Evolutionary conservation across 1,139 yeast genomes (phyloP).

Genomic region (Yamadazyma songkhlaensis): DNA sequence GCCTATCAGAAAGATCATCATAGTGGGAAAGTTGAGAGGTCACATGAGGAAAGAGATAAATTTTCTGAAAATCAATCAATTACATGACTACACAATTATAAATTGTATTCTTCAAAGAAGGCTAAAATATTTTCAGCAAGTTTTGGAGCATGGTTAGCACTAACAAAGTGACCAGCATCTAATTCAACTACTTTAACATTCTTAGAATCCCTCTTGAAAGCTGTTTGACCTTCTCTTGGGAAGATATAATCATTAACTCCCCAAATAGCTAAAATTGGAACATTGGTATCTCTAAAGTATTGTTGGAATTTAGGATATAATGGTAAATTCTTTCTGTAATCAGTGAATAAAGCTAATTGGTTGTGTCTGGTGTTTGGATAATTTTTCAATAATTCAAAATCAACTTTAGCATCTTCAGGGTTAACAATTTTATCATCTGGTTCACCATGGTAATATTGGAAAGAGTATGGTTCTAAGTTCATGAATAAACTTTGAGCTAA

Average conservation of each 20-base stretch:
- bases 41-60: too few species aligned
- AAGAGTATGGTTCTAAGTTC: constrained; percentile 15
- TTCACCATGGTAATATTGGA: constrained; percentile 31
- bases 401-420: constrained; percentile 30
- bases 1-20: too few species aligned
- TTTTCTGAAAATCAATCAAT: too few species aligned
- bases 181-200: constrained; percentile 22
- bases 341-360: constrained; percentile 32
- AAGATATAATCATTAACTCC: constrained; percentile 41
- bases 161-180: constrained; percentile 41
- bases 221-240: constrained; percentile 31
- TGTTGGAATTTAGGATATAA: constrained; percentile 37
- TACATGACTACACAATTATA: constrained; percentile 1
- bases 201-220: constrained; percentile 29
- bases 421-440: constrained; percentile 20
- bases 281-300: constrained; percentile 26
- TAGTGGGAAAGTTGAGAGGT: too few species aligned
- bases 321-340: constrained; percentile 30
- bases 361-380: constrained; percentile 23
- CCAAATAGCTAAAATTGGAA: constrained; percentile 40
- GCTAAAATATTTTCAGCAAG: constrained; percentile 22
- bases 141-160: constrained; percentile 26
- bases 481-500: constrained; percentile 15
- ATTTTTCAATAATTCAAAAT: constrained; percentile 20
- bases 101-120: constrained; percentile 11